Conservation (phyloP, 208 protist genomes). For the Angomonas ambiguus region DNA sequence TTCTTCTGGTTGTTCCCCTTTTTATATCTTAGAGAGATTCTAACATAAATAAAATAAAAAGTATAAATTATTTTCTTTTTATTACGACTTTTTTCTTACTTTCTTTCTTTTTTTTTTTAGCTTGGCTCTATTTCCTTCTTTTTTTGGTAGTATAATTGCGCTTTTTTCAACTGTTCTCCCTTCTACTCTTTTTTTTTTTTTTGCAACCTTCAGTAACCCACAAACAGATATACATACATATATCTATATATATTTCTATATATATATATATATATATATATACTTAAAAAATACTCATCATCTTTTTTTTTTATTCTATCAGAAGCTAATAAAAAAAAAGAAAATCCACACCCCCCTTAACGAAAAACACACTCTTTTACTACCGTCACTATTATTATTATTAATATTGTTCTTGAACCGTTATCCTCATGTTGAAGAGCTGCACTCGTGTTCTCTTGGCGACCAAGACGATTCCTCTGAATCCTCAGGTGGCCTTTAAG, state of each 20-base stretch:
- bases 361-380: not conserved
- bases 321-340: too few relatives aligned
- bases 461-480: slow-evolving; percentile 66
- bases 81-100: not conserved
- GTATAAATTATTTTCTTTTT: slow-evolving; percentile 12
- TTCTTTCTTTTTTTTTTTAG: slow-evolving; percentile 4
- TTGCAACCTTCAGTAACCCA: not conserved
- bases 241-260: too few relatives aligned
- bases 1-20: too few relatives aligned
- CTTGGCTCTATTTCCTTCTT: not conserved
- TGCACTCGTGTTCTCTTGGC: slow-evolving; percentile 55
- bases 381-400: too few relatives aligned
- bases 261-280: too few relatives aligned
- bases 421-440: slow-evolving; percentile 53
- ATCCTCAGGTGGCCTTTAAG: slow-evolving; percentile 71
- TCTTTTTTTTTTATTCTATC: too few relatives aligned
- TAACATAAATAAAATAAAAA: slow-evolving; percentile 16
- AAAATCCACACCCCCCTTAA: not conserved
- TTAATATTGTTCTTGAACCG: too few relatives aligned
- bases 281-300: too few relatives aligned
- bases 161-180: slow-evolving; percentile 1
- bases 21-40: not conserved
- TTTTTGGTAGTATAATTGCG: slow-evolving; percentile 2
- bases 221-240: too few relatives aligned
- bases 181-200: slow-evolving; percentile 11